A percentile compares a stretch with the other conserved stretches of the same genome.
These are phyloP conservation scores for Aspergillus transmontanensis DNA, from an alignment of 2,329 filamentous ascomycete genomes.

Conservation along the genomic window DNA sequence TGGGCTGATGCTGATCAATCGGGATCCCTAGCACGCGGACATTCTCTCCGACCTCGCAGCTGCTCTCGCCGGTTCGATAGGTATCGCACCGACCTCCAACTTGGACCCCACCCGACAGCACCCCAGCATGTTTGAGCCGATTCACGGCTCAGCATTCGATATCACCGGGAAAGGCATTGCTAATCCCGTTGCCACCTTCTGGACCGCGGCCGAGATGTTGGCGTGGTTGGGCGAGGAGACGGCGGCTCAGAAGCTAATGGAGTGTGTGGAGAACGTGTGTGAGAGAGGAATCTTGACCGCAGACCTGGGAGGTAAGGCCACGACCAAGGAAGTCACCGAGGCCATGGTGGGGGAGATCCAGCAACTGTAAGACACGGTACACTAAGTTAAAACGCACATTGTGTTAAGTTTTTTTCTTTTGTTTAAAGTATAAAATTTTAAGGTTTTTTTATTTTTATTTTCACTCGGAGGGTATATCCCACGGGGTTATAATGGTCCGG, in stretches of 20 bases:
- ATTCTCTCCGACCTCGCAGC: constrained; percentile 72
- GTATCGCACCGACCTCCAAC: constrained; percentile 71
- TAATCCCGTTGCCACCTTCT: constrained; percentile 68
- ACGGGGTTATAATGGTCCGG: background rate
- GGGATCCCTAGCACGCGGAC: constrained; percentile 53
- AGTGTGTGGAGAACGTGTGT: constrained; percentile 63
- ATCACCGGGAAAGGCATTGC: constrained; percentile 64
- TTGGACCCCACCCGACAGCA: constrained; percentile 64
- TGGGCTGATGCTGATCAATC: constrained; percentile 6
- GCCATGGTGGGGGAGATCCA: constrained; percentile 58
- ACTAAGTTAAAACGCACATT: background rate
- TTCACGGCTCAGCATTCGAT: constrained; percentile 66
- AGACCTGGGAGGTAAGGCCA: constrained; percentile 61
- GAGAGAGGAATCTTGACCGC: constrained; percentile 57
- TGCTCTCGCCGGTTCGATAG: constrained; percentile 69
- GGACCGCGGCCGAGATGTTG: constrained; percentile 71
- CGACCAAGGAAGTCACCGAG: constrained; percentile 61
- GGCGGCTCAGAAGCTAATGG: constrained; percentile 60
- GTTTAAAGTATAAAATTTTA: background rate
- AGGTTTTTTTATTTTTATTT: background rate
- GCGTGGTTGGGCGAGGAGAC: constrained; percentile 63
- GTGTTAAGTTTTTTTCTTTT: background rate
- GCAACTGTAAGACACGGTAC: constrained; percentile 29
- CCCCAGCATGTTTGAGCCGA: constrained; percentile 66
- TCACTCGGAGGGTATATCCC: background rate